Base-by-base conservation (phyloP, 192 early-diverging fungal species). In the Coemansia asiatica region DNA sequence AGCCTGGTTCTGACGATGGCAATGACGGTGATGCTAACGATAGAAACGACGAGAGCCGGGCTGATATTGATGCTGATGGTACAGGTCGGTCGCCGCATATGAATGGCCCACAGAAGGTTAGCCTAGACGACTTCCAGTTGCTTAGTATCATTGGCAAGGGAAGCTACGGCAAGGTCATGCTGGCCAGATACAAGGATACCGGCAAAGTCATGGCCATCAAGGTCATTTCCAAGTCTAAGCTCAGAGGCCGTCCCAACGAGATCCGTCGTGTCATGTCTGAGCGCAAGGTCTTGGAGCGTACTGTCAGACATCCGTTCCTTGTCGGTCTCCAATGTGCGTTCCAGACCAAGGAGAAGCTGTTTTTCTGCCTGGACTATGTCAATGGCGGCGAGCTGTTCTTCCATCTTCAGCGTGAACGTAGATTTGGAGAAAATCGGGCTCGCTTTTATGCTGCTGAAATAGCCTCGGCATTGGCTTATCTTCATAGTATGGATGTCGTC, bases 371-470 rank as follows among this genome's bases (percentile, higher is more conserved):
- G 48, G 90, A 91, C 67, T 91, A 90, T 46, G 87, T 91, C 68
- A 88, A 86, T 44, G 90, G 90, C 27, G 90, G 90, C 29, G 90
- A 91, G 71, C 80, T 91, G 63, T 90, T 89, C 69, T 82, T 87
- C 67, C 89, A 90, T 66, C 68, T 90, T 23, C 89, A 89, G 72
- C 77, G 84, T 38, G 88, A 88, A 56, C 85, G 83, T 4, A 49
- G 79, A 44, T 90, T 90, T 72, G 65, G 71, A 27, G 85, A 88
- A 55, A 85, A 86, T 33, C 68, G 87, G 5, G 84, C 88, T 2
- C 75, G 76, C 49, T 90, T 90, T 38, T 84, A 84, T 63, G 78
- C 74, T 10, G 82, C 82, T 8, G 77, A 84, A 28, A 83, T 83
- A 21, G 69, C 73, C 10, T 78, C 73, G 35, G 81, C 81, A 12